Conservation (phyloP, 164 flowering plant species). For the Sextonia rubra region DNA sequence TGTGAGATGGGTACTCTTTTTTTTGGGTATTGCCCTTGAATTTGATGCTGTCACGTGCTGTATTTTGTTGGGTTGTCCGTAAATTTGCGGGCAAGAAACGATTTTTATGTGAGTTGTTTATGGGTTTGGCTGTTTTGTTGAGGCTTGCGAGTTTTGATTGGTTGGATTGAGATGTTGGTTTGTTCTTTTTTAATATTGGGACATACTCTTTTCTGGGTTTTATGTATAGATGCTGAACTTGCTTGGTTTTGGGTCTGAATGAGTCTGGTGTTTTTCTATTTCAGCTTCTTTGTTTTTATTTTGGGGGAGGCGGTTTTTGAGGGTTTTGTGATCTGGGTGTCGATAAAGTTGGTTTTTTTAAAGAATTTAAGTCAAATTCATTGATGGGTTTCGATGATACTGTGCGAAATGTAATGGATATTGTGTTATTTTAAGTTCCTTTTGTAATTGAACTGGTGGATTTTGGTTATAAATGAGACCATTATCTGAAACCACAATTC, state of each 20-base stretch:
- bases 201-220: background rate
- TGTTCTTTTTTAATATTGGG: too few species aligned
- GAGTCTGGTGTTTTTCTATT: background rate
- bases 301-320: background rate
- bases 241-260: background rate
- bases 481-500: background rate
- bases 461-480: background rate
- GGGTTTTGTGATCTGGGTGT: background rate
- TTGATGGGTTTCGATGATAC: background rate
- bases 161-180: background rate
- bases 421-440: background rate
- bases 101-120: background rate
- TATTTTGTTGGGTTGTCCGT: constrained; percentile 1
- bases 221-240: background rate
- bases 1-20: background rate
- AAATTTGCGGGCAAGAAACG: background rate
- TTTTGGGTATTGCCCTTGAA: background rate
- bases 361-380: background rate
- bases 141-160: background rate
- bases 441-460: background rate
- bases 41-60: background rate
- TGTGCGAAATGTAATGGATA: background rate
- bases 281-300: background rate
- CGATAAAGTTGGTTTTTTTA: background rate
- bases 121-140: background rate